Conservation (phyloP, 441 rosid species). For the Eruca vesicaria region DNA sequence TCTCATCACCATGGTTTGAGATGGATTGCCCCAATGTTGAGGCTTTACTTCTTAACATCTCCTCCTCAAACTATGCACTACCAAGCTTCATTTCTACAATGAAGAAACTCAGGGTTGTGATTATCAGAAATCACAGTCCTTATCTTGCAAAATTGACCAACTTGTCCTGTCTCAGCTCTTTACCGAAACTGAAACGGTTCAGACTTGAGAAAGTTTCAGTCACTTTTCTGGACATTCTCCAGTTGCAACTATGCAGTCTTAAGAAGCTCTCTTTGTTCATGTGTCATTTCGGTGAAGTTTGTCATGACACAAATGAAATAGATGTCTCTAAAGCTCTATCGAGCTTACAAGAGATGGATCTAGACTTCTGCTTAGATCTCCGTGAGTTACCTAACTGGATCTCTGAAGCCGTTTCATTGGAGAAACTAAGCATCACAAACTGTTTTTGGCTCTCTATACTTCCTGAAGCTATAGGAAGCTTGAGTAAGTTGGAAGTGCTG, state of each 20-base stretch:
- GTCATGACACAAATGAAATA: background rate
- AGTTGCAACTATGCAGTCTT: conserved; percentile 26
- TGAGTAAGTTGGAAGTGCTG: conserved; percentile 41
- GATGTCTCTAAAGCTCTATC: conserved; percentile 37
- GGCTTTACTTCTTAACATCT: no score
- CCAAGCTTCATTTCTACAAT: conserved; percentile 51
- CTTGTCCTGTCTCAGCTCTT: conserved; percentile 34
- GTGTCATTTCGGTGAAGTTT: conserved; percentile 48
- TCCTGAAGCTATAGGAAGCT: conserved; percentile 50
- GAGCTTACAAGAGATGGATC: conserved; percentile 51
- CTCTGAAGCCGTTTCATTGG: conserved; percentile 38
- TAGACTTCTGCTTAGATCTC: conserved; percentile 64
- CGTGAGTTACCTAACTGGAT: conserved; percentile 43
- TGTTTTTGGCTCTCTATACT: conserved; percentile 49
- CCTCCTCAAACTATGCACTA: conserved; percentile 37
- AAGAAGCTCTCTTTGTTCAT: conserved; percentile 52
- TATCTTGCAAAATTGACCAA: conserved; percentile 39
- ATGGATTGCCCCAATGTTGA: no score
- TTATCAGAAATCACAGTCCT: conserved; percentile 40
- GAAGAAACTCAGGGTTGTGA: conserved; percentile 53
- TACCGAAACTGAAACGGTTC: conserved; percentile 57
- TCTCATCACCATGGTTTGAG: conserved; percentile 56
- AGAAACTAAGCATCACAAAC: conserved; percentile 60
- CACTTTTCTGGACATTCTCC: conserved; percentile 26
- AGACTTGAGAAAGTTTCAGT: conserved; percentile 51